These are phyloP conservation scores for Cutaneotrichosporon cutaneum DNA, from an alignment of 1,284 basidiomycete genomes.

Conservation along the genomic window DNA sequence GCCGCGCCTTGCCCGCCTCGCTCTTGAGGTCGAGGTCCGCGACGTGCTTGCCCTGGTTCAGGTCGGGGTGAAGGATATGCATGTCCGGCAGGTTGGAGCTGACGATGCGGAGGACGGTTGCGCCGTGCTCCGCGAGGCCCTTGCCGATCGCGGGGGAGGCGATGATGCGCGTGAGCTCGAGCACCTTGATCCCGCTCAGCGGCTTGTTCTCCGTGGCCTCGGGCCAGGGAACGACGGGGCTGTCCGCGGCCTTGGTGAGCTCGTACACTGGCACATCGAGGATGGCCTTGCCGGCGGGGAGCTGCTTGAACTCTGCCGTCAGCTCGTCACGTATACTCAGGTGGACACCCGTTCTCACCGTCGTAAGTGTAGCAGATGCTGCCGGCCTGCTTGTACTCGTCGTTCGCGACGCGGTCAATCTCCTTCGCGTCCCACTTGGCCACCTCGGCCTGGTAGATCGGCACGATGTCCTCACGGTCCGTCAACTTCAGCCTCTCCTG, in stretches of 20 bases:
- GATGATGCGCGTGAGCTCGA: conserved; percentile 23
- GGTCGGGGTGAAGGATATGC: conserved; percentile 10
- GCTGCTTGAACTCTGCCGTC: conserved; percentile 18
- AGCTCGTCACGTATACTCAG: no score
- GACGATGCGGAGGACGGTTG: conserved; percentile 18
- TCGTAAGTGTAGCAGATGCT: conserved; percentile 17
- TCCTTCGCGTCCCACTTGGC: conserved; percentile 12
- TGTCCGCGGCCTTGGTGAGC: background rate
- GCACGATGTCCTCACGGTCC: conserved; percentile 4
- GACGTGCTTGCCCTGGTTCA: conserved; percentile 20
- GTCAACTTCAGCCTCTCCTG: background rate
- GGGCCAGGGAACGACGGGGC: conserved; percentile 10
- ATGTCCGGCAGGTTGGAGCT: conserved; percentile 13
- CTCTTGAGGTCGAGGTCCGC: conserved; percentile 16
- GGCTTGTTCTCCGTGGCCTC: background rate
- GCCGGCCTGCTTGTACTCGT: conserved; percentile 17
- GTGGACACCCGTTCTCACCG: no score
- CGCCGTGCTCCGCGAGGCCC: conserved; percentile 23
- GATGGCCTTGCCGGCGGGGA: conserved; percentile 17
- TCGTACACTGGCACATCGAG: conserved; percentile 18
- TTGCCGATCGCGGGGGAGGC: conserved; percentile 14
- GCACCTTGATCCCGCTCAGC: conserved; percentile 20
- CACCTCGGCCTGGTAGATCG: conserved; percentile 14
- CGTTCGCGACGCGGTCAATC: conserved; percentile 19
- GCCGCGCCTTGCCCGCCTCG: conserved; percentile 2